These are phyloP conservation scores for Cladophialophora yegresii DNA, from an alignment of 2,329 filamentous ascomycete species.

Conservation along the genomic window DNA sequence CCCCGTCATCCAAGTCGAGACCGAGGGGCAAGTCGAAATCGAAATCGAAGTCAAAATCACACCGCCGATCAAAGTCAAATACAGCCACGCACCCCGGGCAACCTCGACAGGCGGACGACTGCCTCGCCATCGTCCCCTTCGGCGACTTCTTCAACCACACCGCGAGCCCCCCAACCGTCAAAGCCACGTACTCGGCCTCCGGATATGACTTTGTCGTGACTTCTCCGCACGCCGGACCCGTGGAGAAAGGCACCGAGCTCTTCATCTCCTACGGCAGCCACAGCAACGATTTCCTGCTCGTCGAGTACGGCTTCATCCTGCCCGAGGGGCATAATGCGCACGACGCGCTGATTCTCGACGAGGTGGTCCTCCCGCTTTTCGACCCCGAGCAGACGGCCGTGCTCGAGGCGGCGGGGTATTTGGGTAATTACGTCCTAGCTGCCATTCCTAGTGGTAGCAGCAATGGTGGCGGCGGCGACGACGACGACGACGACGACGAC, in stretches of 20 bases:
- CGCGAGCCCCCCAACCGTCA: slow-evolving; percentile 35
- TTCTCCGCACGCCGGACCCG: not conserved
- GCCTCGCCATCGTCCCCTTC: slow-evolving; percentile 51
- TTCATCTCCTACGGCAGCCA: slow-evolving; percentile 27
- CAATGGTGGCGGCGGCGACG: too few relatives aligned
- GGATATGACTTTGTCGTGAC: slow-evolving; percentile 13
- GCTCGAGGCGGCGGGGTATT: slow-evolving; percentile 7
- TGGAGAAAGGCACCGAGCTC: slow-evolving; percentile 17
- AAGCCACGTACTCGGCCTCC: slow-evolving; percentile 15
- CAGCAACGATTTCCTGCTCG: slow-evolving; percentile 25
- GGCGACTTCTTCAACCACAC: slow-evolving; percentile 53
- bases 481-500: not conserved
- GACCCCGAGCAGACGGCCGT: slow-evolving; percentile 1
- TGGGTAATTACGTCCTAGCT: slow-evolving; percentile 6
- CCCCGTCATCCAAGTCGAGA: too few relatives aligned
- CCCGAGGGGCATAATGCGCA: slow-evolving; percentile 7
- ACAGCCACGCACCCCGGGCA: not conserved
- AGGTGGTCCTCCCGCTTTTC: slow-evolving; percentile 16
- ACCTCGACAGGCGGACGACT: slow-evolving; percentile 45
- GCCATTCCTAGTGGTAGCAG: not conserved
- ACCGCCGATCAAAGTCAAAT: not conserved
- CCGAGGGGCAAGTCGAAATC: too few relatives aligned
- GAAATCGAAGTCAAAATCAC: too few relatives aligned
- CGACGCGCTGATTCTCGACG: slow-evolving; percentile 16
- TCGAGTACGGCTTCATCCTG: slow-evolving; percentile 27